Conservation (phyloP, 2,329 filamentous ascomycete genomes). For the Aureobasidium pullulans region DNA sequence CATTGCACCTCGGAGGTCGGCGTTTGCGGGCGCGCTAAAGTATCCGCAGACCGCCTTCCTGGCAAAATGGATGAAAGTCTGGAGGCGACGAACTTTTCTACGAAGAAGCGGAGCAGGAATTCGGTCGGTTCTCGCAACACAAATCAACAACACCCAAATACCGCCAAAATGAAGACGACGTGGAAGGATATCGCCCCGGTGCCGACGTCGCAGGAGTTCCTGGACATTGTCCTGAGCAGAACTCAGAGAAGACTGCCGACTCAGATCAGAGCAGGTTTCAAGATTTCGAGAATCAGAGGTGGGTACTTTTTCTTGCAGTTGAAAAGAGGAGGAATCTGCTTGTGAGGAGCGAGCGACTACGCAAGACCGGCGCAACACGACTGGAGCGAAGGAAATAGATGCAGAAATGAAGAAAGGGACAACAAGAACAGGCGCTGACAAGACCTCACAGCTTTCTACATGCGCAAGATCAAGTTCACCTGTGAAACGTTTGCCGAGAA, state of each 20-base stretch:
- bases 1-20: not conserved
- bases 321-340: not conserved
- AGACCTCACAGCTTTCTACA: conserved; percentile 66
- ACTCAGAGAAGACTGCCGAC: conserved; percentile 90
- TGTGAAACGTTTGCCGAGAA: conserved; percentile 96
- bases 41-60: conserved; percentile 1
- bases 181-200: conserved; percentile 47
- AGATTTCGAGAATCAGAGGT: conserved; percentile 80
- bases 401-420: not conserved
- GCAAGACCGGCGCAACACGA: not conserved
- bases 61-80: conserved; percentile 5
- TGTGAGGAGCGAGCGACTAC: not conserved
- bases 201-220: conserved; percentile 88
- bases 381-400: not conserved
- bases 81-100: conserved; percentile 8
- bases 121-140: conserved; percentile 4
- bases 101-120: not conserved
- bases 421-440: conserved; percentile 16
- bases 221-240: conserved; percentile 92
- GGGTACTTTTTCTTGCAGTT: conserved; percentile 27
- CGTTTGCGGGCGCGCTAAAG: not conserved
- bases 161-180: conserved; percentile 48
- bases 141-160: not conserved
- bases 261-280: conserved; percentile 91
- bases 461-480: conserved; percentile 96